Percentiles rank a stretch among this genome's conserved stretches.
Conservation (phyloP, 2,329 filamentous ascomycete genomes). For the Teratosphaeria zuluensis region DNA sequence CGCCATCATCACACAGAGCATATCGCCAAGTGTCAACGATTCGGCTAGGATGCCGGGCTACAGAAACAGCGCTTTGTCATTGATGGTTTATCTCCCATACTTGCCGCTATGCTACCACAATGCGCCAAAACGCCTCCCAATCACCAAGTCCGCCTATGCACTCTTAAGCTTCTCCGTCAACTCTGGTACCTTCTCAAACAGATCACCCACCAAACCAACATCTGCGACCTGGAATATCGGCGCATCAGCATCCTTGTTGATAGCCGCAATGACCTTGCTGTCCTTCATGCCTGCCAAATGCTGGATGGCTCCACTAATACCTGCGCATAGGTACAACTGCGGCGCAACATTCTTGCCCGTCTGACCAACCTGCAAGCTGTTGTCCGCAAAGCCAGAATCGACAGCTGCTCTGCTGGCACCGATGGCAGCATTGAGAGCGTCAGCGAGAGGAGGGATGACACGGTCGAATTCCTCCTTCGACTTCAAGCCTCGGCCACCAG, state of each 20-base stretch:
- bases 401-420: slow-evolving; percentile 91
- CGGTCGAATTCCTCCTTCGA: slow-evolving; percentile 96
- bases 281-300: slow-evolving; percentile 99
- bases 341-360: slow-evolving; percentile 98
- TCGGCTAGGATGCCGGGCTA: background rate
- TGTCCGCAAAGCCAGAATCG: slow-evolving; percentile 95
- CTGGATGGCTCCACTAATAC: slow-evolving; percentile 95
- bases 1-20: background rate
- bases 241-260: slow-evolving; percentile 95
- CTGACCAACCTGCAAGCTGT: slow-evolving; percentile 95
- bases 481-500: slow-evolving; percentile 87
- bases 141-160: background rate
- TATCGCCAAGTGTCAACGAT: background rate
- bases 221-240: slow-evolving; percentile 98
- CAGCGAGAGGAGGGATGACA: slow-evolving; percentile 83
- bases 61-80: background rate
- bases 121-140: background rate
- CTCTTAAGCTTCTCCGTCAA: slow-evolving; percentile 85
- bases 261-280: slow-evolving; percentile 97
- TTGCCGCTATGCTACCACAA: background rate
- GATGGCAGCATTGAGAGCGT: slow-evolving; percentile 87
- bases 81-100: background rate
- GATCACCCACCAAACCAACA: slow-evolving; percentile 85
- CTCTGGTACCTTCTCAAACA: slow-evolving; percentile 93
- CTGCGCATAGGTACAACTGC: slow-evolving; percentile 87